Base-by-base conservation (phyloP, 2,329 filamentous ascomycete genomes). In the Dothideomycetes sp. region DNA sequence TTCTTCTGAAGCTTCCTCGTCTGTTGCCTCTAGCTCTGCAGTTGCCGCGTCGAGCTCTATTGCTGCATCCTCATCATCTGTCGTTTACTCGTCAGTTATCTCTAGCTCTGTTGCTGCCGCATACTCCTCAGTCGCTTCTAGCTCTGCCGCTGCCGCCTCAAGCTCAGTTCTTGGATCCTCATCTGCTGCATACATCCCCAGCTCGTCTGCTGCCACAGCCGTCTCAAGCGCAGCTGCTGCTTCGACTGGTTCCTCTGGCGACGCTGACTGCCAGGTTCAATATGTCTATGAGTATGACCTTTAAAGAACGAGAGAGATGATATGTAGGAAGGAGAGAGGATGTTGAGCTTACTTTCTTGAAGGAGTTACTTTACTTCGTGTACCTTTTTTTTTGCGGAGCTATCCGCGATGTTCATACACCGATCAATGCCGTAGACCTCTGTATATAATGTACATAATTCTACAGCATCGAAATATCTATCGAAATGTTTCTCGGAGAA, bases 231-330 rank as follows among this genome's bases (percentile, higher is more conserved):
- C 30, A 19, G 14, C 17, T 19, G 14, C 29, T 11, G 12, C 19
- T 19, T 10, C 19, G 11, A 11, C 37, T n/a, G 29, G 29, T 11
- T 14, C 24, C n/a, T 33, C 31, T 2, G 34, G 37, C 9, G 39
- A 35, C 10, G 32, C 18, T 19, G 17, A 27, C 29, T 50, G 49
- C 43, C 35, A 40, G 18, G 43, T 49, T 8, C 40, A 50, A 37
- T 51, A 51, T 37, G 44, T 48, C 12, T 49, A 50, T 36, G 48
- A 47, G 36, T 45, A 51, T 36, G 38, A 41, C 12, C 15, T 42
- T 22, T 42, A 34, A 22, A n/a, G n/a, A n/a, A n/a, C n/a, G n/a
- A n/a, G n/a, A n/a, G n/a, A n/a, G n/a, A n/a, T n/a, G n/a, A n/a
- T n/a, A n/a, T n/a, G n/a, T n/a, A n/a, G n/a, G n/a, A n/a, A n/a